phyloP scores from a whole-genome alignment of 2,329 filamentous ascomycete genomes.

The Pochonia chlamydosporia region DNA sequence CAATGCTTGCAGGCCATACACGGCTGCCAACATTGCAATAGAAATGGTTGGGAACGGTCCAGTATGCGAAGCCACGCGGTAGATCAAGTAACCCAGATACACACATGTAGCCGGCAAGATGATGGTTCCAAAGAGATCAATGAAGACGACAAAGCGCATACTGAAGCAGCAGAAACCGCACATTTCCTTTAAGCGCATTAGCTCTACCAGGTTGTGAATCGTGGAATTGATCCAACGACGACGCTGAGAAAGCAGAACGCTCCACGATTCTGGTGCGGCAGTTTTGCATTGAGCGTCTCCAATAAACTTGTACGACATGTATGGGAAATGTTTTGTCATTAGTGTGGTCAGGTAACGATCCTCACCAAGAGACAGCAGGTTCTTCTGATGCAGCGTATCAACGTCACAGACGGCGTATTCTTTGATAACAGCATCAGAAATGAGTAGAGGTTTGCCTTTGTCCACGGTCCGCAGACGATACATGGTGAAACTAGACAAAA shows the following conservation, averaged over 20 bases:
- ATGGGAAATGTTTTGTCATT: slow-evolving; percentile 96
- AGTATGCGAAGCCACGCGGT: slow-evolving; percentile 60
- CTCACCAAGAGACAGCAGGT: slow-evolving; percentile 86
- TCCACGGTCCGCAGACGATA: slow-evolving; percentile 92
- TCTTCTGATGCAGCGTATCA: slow-evolving; percentile 96
- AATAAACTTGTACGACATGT: slow-evolving; percentile 94
- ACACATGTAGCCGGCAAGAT: slow-evolving; percentile 84
- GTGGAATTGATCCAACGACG: slow-evolving; percentile 99
- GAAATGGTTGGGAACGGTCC: slow-evolving; percentile 84
- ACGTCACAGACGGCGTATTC: slow-evolving; percentile 88
- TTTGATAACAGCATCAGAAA: slow-evolving; percentile 77
- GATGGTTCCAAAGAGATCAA: slow-evolving; percentile 88
- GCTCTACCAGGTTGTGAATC: slow-evolving; percentile 88
- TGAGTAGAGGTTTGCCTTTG: slow-evolving; percentile 89
- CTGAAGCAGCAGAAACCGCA: slow-evolving; percentile 99
- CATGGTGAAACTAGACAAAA: slow-evolving; percentile 82
- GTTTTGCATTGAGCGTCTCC: slow-evolving; percentile 90
- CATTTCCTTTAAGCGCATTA: slow-evolving; percentile 86
- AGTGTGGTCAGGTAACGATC: slow-evolving; percentile 95
- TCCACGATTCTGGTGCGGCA: slow-evolving; percentile 90
- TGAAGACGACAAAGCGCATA: slow-evolving; percentile 94
- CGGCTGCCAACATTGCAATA: slow-evolving; percentile 79
- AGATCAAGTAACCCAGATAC: slow-evolving; percentile 85
- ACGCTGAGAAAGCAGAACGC: slow-evolving; percentile 90
- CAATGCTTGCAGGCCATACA: slow-evolving; percentile 91